Base-by-base conservation (phyloP, 768 basidiomycete genomes). In the Trametes cubensis region DNA sequence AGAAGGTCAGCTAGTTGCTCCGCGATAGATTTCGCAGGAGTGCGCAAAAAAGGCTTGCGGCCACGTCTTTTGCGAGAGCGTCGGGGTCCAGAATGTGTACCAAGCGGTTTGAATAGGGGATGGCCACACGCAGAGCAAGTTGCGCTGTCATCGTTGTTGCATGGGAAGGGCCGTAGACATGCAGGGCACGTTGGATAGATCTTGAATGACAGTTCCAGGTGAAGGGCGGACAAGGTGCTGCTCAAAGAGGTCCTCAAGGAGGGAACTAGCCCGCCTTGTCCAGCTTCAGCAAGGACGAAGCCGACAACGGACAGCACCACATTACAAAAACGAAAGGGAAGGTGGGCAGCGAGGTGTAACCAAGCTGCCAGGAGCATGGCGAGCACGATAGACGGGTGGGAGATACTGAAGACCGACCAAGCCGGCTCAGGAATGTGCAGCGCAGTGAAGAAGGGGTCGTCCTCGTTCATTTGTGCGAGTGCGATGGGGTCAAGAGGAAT, bases 1-100 rank as follows among this genome's bases (percentile, higher is more conserved):
- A 64, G 17, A 65, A 74, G 46, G 0, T 38, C 53, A 0, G 28
- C 58, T 1, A 69, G 61, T 51, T 71, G 70, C n/a, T 63, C 61
- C 26, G 62, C 40, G 4, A 70, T 50, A 0, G 59, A 53, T 48
- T 60, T 58, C 38, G 17, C 45, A 7, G 66, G 66, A 10, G 55
- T 58, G 2, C 54, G 44, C 3, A 66, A 47, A 21, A 15, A 26
- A 1, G 65, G 53, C 20, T 44, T 63, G 15, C 41, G 13, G 8
- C 11, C 34, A 28, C 28, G 28, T 28, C 28, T 3, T 7, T 28
- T 28, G 28, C 28, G 28, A 28, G 28, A 28, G 4, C 28, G 28
- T 28, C 28, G 28, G 28, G 28, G 4, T 4, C 28, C 7, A 28
- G 28, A 28, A 28, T 7, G 28, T 7, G 7, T 7, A 7, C 4